Conservation (phyloP, 2,329 filamentous ascomycete species). For the Cordyceps militaris region DNA sequence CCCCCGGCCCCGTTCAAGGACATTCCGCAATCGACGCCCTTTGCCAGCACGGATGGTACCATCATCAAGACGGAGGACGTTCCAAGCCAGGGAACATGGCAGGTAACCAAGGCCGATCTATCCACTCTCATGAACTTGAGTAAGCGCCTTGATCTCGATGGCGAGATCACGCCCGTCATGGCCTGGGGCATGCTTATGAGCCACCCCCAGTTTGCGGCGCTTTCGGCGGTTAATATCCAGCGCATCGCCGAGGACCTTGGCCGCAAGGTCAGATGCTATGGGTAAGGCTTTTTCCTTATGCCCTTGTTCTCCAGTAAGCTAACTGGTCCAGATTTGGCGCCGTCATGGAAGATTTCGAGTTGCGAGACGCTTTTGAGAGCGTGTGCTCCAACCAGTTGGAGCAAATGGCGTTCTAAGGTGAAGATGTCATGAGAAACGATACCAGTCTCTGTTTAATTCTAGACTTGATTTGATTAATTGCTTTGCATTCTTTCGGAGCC, state of each 20-base stretch:
- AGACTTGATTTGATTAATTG: background rate
- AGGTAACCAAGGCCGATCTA: conserved; percentile 69
- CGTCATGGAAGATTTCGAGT: conserved; percentile 61
- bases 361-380: conserved; percentile 68
- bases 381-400: conserved; percentile 31
- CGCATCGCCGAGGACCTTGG: conserved; percentile 66
- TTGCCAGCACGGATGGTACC: conserved; percentile 37
- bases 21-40: conserved; percentile 43
- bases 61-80: conserved; percentile 22
- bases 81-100: conserved; percentile 64
- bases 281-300: conserved; percentile 45
- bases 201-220: conserved; percentile 60
- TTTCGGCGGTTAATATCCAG: conserved; percentile 63
- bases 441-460: conserved; percentile 7
- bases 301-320: background rate
- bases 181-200: conserved; percentile 77
- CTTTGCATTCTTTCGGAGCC: background rate
- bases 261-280: conserved; percentile 84
- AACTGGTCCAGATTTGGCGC: conserved; percentile 48
- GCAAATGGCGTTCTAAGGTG: conserved; percentile 8
- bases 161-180: conserved; percentile 93
- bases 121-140: conserved; percentile 79
- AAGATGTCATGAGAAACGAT: conserved; percentile 7
- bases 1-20: conserved; percentile 60
- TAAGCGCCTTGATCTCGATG: conserved; percentile 72